These are phyloP conservation scores for Chaetoceros tenuissimus DNA, from an alignment of 108 stramenopile species.

Conservation along the genomic window DNA sequence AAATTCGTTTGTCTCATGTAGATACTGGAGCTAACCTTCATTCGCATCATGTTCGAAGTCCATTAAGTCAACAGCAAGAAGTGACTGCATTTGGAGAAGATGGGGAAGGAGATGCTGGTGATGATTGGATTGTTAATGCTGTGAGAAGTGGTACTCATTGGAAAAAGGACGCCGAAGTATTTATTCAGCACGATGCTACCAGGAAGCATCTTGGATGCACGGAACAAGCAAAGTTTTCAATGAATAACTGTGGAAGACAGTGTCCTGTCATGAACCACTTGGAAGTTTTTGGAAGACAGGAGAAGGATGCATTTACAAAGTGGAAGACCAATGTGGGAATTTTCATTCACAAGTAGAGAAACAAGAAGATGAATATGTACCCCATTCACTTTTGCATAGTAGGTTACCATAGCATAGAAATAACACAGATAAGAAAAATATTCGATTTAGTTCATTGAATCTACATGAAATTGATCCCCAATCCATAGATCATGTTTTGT, in stretches of 20 bases:
- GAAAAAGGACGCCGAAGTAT: slow-evolving; percentile 35
- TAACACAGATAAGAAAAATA: too few relatives aligned
- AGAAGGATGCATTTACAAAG: slow-evolving; percentile 42
- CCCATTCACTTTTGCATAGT: too few relatives aligned
- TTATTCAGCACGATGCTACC: slow-evolving; percentile 54
- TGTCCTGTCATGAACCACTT: slow-evolving; percentile 80
- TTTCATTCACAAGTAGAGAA: slow-evolving; percentile 45
- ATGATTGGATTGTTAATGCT: slow-evolving; percentile 72
- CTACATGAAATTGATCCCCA: too few relatives aligned
- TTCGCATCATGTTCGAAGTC: slow-evolving; percentile 46
- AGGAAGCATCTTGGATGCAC: slow-evolving; percentile 45
- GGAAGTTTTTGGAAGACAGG: slow-evolving; percentile 57
- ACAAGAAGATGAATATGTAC: not conserved
- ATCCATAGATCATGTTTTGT: too few relatives aligned
- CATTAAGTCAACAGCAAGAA: slow-evolving; percentile 72
- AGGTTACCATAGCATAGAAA: too few relatives aligned
- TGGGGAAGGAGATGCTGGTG: slow-evolving; percentile 68
- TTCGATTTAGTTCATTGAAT: too few relatives aligned
- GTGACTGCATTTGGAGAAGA: slow-evolving; percentile 63
- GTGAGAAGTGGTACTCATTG: slow-evolving; percentile 21
- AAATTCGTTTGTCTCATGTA: slow-evolving; percentile 66
- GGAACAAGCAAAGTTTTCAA: slow-evolving; percentile 46
- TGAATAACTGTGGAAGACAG: slow-evolving; percentile 69
- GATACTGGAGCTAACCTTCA: slow-evolving; percentile 59
- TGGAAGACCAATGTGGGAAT: slow-evolving; percentile 65